These are phyloP conservation scores for Ophiostoma populinum DNA, from an alignment of 2,329 filamentous ascomycete genomes.

Conservation along the genomic window DNA sequence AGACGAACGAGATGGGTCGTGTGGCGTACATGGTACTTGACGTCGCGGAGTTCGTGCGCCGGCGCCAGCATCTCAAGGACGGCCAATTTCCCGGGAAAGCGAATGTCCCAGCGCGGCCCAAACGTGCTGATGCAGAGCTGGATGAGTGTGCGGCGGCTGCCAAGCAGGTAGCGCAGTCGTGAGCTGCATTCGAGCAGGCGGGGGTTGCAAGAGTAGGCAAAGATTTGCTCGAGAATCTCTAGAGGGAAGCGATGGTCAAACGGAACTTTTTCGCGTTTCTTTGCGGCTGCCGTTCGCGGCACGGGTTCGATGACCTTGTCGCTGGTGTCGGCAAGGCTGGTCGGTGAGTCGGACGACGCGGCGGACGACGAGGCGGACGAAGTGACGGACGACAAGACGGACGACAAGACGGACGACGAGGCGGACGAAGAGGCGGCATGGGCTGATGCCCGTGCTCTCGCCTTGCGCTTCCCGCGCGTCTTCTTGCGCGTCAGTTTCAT, in stretches of 20 bases:
- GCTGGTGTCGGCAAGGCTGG: too few relatives aligned
- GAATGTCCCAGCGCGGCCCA: slow-evolving; percentile 22
- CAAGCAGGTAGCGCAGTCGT: slow-evolving; percentile 29
- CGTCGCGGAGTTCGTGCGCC: not conserved
- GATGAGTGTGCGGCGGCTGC: slow-evolving; percentile 18
- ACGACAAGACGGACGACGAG: too few relatives aligned
- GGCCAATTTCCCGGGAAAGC: too few relatives aligned
- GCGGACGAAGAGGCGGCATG: too few relatives aligned
- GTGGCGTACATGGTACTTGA: not conserved
- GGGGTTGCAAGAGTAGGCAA: slow-evolving; percentile 31
- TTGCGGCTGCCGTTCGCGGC: too few relatives aligned
- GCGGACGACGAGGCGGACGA: too few relatives aligned
- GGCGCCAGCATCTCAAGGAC: slow-evolving; percentile 20
- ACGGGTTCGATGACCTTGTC: too few relatives aligned
- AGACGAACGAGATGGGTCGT: not conserved
- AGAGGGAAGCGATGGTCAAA: slow-evolving; percentile 23
- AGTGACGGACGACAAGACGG: too few relatives aligned
- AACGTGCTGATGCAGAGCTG: slow-evolving; percentile 22
- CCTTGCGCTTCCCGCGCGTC: too few relatives aligned
- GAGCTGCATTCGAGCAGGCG: slow-evolving; percentile 27
- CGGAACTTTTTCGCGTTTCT: not conserved
- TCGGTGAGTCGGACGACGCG: too few relatives aligned
- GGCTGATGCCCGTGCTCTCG: too few relatives aligned
- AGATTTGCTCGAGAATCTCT: slow-evolving; percentile 36
- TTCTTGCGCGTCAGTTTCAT: too few relatives aligned